Evolutionary conservation across 2,329 filamentous ascomycete species (phyloP).

Genomic region (Cercospora berteroae): DNA sequence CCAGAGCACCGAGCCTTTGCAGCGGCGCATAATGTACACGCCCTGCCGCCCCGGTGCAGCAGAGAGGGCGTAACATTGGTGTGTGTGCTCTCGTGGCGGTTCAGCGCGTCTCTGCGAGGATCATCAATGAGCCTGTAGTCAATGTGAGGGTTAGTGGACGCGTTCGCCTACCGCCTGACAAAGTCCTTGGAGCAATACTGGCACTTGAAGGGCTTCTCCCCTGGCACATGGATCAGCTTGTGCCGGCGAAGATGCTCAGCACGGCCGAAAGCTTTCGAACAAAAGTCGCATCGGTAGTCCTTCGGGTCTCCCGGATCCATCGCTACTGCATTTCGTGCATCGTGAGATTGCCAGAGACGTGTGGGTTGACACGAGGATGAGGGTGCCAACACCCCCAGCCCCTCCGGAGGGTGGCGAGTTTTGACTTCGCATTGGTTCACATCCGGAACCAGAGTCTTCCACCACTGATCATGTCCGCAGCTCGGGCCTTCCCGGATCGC

Average conservation of each 20-base stretch:
- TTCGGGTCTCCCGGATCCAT: slow-evolving; percentile 11
- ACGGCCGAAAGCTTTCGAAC: slow-evolving; percentile 28
- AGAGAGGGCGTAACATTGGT: slow-evolving; percentile 19
- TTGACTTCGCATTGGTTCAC: background rate
- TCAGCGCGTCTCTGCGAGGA: slow-evolving; percentile 28
- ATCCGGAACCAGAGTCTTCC: background rate
- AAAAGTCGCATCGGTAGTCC: slow-evolving; percentile 23
- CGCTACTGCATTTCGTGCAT: background rate
- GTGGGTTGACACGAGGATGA: background rate
- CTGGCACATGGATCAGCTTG: slow-evolving; percentile 27
- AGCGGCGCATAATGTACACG: slow-evolving; percentile 32
- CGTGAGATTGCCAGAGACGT: background rate
- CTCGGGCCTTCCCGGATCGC: background rate
- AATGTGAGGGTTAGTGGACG: background rate
- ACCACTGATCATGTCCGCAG: background rate
- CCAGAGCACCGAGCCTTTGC: slow-evolving; percentile 36
- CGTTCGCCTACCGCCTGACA: slow-evolving; percentile 22
- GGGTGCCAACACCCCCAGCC: background rate
- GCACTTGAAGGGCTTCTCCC: slow-evolving; percentile 27
- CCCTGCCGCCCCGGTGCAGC: slow-evolving; percentile 28
- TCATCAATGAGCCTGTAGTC: background rate
- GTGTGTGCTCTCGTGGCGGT: slow-evolving; percentile 31
- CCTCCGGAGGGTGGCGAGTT: slow-evolving; percentile 8
- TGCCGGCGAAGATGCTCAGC: slow-evolving; percentile 32
- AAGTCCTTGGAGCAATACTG: slow-evolving; percentile 29